A percentile compares a stretch with the other conserved stretches of the same genome.
These are phyloP conservation scores for Leishmania braziliensis DNA, from an alignment of 208 protist species.

Conservation along the genomic window DNA sequence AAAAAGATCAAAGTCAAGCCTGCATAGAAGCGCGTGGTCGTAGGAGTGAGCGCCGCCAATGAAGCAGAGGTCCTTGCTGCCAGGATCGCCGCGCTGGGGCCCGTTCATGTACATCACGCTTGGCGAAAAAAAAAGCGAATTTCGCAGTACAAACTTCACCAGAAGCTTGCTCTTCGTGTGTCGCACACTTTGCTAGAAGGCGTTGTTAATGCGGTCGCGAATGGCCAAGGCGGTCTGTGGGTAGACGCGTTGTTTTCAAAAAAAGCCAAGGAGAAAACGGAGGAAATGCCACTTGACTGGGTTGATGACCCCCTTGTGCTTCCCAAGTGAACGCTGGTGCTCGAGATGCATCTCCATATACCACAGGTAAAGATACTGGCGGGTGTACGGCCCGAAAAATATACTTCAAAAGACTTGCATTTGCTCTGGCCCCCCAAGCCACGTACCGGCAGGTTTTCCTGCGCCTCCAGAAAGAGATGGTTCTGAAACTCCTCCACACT, in stretches of 20 bases:
- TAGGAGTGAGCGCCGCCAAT: constrained; percentile 68
- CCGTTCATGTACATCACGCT: constrained; percentile 90
- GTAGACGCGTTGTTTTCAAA: constrained; percentile 54
- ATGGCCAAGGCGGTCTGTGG: constrained; percentile 57
- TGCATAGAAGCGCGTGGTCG: constrained; percentile 67
- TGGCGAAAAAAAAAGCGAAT: constrained; percentile 66
- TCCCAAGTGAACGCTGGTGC: constrained; percentile 38
- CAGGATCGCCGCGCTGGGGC: constrained; percentile 63
- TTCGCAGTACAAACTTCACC: constrained; percentile 74
- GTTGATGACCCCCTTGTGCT: constrained; percentile 24
- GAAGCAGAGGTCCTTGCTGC: constrained; percentile 84
- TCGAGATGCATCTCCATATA: constrained; percentile 69
- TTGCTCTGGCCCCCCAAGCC: constrained; percentile 79
- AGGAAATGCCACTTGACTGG: constrained; percentile 68
- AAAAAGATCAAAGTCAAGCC: constrained; percentile 76
- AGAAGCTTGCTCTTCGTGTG: constrained; percentile 65
- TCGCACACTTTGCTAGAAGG: constrained; percentile 71
- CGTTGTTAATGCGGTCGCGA: constrained; percentile 76
- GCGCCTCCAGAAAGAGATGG: constrained; percentile 74
- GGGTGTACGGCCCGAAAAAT: constrained; percentile 63
- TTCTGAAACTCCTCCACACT: constrained; percentile 90
- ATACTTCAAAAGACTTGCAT: constrained; percentile 87
- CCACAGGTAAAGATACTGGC: constrained; percentile 85
- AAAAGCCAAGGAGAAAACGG: constrained; percentile 50
- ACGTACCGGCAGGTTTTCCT: constrained; percentile 83